Base-by-base conservation (phyloP, 116 monocot genomes). In the Thalassia testudinum region DNA sequence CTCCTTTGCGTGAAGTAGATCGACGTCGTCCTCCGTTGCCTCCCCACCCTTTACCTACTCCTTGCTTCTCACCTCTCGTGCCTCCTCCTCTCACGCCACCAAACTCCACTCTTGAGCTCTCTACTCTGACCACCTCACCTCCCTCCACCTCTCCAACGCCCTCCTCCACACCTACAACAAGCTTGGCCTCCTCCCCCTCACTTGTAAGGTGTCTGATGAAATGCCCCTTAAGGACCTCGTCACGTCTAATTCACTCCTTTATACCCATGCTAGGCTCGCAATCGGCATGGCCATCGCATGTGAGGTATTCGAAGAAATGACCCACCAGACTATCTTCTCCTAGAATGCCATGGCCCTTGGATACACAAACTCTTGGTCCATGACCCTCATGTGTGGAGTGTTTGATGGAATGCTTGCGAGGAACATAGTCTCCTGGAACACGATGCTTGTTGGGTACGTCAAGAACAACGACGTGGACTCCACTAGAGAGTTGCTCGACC, bases 311-410 rank as follows among this genome's bases (percentile, higher is more conserved):
- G 75, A 75, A 13, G 53, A 11, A 25, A 78, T 83, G 80, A 43
- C 59, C 0, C 37, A 75, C 25, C 71, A 66, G 29, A 83, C 76
- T 26, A 54, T 69, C 49, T 77, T 89, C 20, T 67, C 79, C 1
- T 89, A 75, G 74, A 89, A 89, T 37, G 89, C 30, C 83, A 72
- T 83, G 83, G 26, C 83, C 14, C 77, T 83, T 24, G 83, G 80
- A 29, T 75, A 80, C 19, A 77, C 71, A 1, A 80, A 70, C 26
- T 47, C 59, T 7, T 77, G 80, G 21, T 70, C 80, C 12, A 27
- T 77, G 50, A 1, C 11, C 3, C 54, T 64, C 1, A 83, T 80
- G 8, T 37, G 75, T 20, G 56, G 2, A 0, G n/a, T 80, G 16
- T 89, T 89, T 38, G 71, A 89, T n/a, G 18, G 15, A 18, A 83